These are phyloP conservation scores for Tetrahymena elliotti DNA, from an alignment of 73 alveolate genomes.

Conservation along the genomic window DNA sequence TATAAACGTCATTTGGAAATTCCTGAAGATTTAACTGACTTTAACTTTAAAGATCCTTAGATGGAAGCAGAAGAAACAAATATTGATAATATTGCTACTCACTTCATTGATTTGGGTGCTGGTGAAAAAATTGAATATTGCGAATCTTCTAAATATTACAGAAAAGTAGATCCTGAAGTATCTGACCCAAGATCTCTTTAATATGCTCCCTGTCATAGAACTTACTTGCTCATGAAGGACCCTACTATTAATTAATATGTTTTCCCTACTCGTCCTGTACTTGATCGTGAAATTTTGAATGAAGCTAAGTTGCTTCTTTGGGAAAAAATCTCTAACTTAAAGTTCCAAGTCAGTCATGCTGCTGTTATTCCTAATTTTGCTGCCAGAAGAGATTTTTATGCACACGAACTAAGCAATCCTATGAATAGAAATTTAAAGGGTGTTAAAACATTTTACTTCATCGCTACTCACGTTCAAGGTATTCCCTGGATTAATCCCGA, in stretches of 20 bases:
- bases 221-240: conserved; percentile 41
- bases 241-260: conserved; percentile 44
- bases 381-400: conserved; percentile 42
- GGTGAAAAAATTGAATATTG: conserved; percentile 26
- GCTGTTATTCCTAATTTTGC: conserved; percentile 13
- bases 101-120: conserved; percentile 10
- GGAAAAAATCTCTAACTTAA: conserved; percentile 4
- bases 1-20: neutral
- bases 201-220: conserved; percentile 43
- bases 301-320: conserved; percentile 34
- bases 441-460: conserved; percentile 51
- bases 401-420: conserved; percentile 20
- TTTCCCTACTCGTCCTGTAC: conserved; percentile 45
- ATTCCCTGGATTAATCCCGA: conserved; percentile 36
- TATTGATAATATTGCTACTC: conserved; percentile 42
- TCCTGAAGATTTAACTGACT: neutral
- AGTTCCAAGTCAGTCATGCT: conserved; percentile 31
- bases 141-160: conserved; percentile 46
- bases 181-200: conserved; percentile 34
- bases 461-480: conserved; percentile 52
- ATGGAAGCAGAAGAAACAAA: conserved; percentile 3
- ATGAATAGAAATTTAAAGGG: conserved; percentile 35
- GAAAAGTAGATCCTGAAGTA: conserved; percentile 43
- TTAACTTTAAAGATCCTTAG: neutral
- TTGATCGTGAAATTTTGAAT: conserved; percentile 27